phyloP scores from a whole-genome alignment of 2,329 filamentous ascomycete genomes.

The Aspergillus jensenii region DNA sequence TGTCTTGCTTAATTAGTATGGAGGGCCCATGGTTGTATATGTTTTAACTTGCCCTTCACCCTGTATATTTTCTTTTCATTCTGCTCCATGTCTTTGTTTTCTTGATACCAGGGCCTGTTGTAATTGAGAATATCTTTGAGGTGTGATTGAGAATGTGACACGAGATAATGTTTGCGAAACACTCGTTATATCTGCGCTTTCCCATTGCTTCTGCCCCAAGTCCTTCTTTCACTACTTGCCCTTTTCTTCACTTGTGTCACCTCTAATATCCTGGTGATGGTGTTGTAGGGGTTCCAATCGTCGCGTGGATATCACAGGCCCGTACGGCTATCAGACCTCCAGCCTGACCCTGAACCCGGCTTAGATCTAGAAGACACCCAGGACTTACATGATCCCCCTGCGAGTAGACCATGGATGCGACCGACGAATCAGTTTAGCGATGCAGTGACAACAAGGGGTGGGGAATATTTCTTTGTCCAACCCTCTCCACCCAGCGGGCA shows the following conservation, averaged over 20 bases:
- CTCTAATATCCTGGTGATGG: slow-evolving; percentile 32
- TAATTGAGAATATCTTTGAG: slow-evolving; percentile 24
- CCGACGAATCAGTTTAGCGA: background rate
- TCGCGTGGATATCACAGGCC: slow-evolving; percentile 27
- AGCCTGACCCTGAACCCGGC: slow-evolving; percentile 16
- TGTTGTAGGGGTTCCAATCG: slow-evolving; percentile 33
- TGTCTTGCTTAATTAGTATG: background rate
- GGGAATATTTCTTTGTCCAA: slow-evolving; percentile 8
- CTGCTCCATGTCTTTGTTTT: slow-evolving; percentile 8
- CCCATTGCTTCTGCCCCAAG: background rate
- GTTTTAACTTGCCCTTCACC: background rate
- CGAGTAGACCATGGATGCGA: slow-evolving; percentile 5
- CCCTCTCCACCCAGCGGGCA: background rate
- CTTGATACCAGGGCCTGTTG: slow-evolving; percentile 30
- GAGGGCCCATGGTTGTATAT: slow-evolving; percentile 2
- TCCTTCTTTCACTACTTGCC: background rate
- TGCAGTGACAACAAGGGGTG: background rate
- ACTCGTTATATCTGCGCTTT: background rate
- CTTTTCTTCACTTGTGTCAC: slow-evolving; percentile 4
- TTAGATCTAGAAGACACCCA: slow-evolving; percentile 18
- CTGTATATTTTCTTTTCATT: slow-evolving; percentile 1
- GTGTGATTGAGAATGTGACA: slow-evolving; percentile 17
- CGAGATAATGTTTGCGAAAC: slow-evolving; percentile 13
- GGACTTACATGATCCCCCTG: background rate
- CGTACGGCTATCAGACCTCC: slow-evolving; percentile 21